These are phyloP conservation scores for Diaporthe batatas DNA, from an alignment of 2,329 filamentous ascomycete genomes.

Conservation along the genomic window DNA sequence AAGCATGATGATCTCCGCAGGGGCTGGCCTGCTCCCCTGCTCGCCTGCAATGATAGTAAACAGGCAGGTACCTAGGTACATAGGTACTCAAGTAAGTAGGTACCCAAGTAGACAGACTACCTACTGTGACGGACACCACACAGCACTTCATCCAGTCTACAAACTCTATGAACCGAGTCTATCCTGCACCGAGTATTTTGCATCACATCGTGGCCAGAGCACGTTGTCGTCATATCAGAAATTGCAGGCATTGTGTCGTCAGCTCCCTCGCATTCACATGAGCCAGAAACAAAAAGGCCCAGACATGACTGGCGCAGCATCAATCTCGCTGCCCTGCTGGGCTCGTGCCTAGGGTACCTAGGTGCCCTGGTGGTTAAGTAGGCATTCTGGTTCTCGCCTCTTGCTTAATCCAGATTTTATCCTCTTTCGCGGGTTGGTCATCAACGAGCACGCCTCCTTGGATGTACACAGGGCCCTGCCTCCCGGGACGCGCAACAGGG, in stretches of 20 bases:
- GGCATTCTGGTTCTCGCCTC: not conserved
- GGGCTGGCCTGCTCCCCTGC: not conserved
- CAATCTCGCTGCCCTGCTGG: not conserved
- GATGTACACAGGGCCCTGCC: conserved; percentile 9
- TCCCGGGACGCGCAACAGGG: conserved; percentile 20
- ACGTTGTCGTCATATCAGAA: not conserved
- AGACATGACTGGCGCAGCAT: not conserved
- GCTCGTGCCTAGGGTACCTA: too few species aligned
- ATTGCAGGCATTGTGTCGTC: too few species aligned
- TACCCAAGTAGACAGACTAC: too few species aligned
- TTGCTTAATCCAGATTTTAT: not conserved
- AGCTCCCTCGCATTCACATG: not conserved
- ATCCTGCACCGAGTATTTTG: not conserved
- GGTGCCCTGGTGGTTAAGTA: too few species aligned
- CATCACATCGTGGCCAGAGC: not conserved
- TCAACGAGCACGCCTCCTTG: conserved; percentile 27
- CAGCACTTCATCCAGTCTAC: not conserved
- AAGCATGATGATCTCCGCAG: conserved; percentile 2
- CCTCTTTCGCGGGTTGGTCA: conserved; percentile 20
- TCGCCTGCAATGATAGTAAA: conserved; percentile 5
- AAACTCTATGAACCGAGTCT: not conserved
- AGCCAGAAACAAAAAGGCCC: too few species aligned
- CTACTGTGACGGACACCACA: not conserved
- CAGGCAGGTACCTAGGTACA: too few species aligned
- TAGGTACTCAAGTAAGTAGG: too few species aligned